Base-by-base conservation (phyloP, 768 basidiomycete species). In the Ramaria rubella region DNA sequence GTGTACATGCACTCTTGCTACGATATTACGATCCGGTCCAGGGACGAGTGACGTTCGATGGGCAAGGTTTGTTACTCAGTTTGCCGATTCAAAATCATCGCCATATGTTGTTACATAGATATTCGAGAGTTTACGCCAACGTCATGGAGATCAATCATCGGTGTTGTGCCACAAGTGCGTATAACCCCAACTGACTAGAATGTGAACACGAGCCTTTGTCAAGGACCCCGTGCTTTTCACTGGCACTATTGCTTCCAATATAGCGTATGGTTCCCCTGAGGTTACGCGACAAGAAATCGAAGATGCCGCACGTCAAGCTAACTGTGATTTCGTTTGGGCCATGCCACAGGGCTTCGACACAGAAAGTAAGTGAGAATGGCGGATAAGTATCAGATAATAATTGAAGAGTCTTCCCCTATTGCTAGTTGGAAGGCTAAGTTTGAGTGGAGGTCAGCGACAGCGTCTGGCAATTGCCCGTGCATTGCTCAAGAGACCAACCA, bases 281-380 rank as follows among this genome's bases (percentile, higher is more conserved):
- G 90, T 83, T 0, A 89, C 90, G 0, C 78, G 87, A 21, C 83
- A 85, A 61, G 82, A 95, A 58, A 89, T 97, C 21, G 91, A 96
- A 68, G 73, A 83, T 27, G 94, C 92, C 0, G 94, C 94, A 0
- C 77, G 87, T 19, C 81, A 90, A 58, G 95, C 95, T 2, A 96
- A 97, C 62, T 97, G 94, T 70, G 93, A 95, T 64, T 98, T 95
- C 65, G 85, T 97, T 5, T 91, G 92, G 87, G 86, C 88, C 15
- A 83, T 98, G 77, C 94, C 94, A 9, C 77, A 92, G 57, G 93
- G 94, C 0, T 95, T 95, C 63, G 94, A 96, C 62, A 97, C 95
- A 0, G 78, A 85, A 63, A 94, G 93, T 94, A 60, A 63, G 89
- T 67, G 2, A 11, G 7, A 58, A 55, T 62, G 27, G 49, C 27